Base-by-base conservation (phyloP, 306 rosid genomes). In the Quercus agrifolia region DNA sequence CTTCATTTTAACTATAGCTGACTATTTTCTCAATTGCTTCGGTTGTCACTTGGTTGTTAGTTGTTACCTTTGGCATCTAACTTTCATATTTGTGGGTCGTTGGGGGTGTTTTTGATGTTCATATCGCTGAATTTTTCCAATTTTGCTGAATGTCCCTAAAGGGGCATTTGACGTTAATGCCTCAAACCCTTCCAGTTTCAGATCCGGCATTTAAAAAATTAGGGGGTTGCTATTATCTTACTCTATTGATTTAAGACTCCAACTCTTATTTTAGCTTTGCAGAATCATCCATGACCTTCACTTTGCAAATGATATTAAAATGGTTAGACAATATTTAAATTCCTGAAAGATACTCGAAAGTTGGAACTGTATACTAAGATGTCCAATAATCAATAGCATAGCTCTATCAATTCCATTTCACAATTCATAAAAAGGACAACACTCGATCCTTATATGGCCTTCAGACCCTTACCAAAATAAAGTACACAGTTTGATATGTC, bases 401-500 rank as follows among this genome's bases (percentile, higher is more conserved):
- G 72, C 15, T 9, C 27, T 68, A 12, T 68, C 25, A 35, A 13
- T 27, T 63, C 21, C 20, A 14, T 63, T 63, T 5, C n/a, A 17
- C 72, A 35, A 19, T 35, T 67, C 51, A 66, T 66, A 30, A 64
- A 27, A 62, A 41, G 46, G 46, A 30, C 20, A n/a, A 28, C 41
- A 35, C 11, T 35, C 51, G 3, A 13, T 33, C 13, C 46, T 28
- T 18, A 30, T 18, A 30, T 30, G 46, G 46, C 13, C 12, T 31
- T 64, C 18, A 17, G 14, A 15, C 71, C 72, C 28, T 68, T 35
- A 68, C 49, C 11, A 66, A 63, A 28, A 63, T 66, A 15, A 18
- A 31, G 25, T 19, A 33, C 54, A 35, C 27, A 4, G 81, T 84
- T 72, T 77, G 85, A 71, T 56, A 77, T 74, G 55, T 51, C 31